Evolutionary conservation across 2,329 filamentous ascomycete genomes (phyloP).

Genomic region (Phaeophleospora eucalypticola): DNA sequence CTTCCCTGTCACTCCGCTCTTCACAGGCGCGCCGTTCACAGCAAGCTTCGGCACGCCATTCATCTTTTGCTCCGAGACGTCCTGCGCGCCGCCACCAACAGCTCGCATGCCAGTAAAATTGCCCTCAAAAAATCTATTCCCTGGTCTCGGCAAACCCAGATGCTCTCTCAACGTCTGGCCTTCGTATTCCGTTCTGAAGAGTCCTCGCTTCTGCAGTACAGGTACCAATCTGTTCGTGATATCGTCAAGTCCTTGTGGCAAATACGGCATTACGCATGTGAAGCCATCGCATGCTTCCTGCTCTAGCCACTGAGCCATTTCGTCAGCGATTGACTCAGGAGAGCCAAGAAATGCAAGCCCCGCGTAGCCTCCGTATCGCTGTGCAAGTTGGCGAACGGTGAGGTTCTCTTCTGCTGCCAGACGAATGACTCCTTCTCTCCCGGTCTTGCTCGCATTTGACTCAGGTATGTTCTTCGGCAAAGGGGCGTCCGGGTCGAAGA

Average conservation of each 20-base stretch:
- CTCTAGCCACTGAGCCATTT: slow-evolving; percentile 22
- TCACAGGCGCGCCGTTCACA: not conserved
- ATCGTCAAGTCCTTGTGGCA: slow-evolving; percentile 26
- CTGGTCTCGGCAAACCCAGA: slow-evolving; percentile 22
- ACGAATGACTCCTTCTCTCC: slow-evolving; percentile 16
- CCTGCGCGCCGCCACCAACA: not conserved
- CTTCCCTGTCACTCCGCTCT: not conserved
- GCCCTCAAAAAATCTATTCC: slow-evolving; percentile 21
- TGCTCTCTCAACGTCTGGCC: slow-evolving; percentile 24
- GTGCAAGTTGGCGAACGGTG: slow-evolving; percentile 24
- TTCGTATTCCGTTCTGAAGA: slow-evolving; percentile 23
- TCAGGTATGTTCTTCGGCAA: slow-evolving; percentile 22
- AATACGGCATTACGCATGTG: slow-evolving; percentile 23
- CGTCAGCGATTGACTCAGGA: slow-evolving; percentile 21
- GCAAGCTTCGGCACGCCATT: not conserved
- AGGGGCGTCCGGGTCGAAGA: slow-evolving; percentile 21
- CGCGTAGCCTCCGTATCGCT: slow-evolving; percentile 22
- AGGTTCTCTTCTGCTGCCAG: slow-evolving; percentile 22
- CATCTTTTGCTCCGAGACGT: not conserved
- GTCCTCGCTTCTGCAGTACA: slow-evolving; percentile 20
- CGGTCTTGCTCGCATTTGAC: slow-evolving; percentile 23
- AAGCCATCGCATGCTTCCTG: slow-evolving; percentile 25
- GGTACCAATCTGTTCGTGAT: slow-evolving; percentile 22
- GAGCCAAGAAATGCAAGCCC: slow-evolving; percentile 23
- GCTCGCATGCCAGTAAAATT: not conserved